A percentile compares a stretch with the other conserved stretches of the same genome.
These are phyloP conservation scores for Ogataea henricii DNA, from an alignment of 805 yeast genomes.

Conservation along the genomic window DNA sequence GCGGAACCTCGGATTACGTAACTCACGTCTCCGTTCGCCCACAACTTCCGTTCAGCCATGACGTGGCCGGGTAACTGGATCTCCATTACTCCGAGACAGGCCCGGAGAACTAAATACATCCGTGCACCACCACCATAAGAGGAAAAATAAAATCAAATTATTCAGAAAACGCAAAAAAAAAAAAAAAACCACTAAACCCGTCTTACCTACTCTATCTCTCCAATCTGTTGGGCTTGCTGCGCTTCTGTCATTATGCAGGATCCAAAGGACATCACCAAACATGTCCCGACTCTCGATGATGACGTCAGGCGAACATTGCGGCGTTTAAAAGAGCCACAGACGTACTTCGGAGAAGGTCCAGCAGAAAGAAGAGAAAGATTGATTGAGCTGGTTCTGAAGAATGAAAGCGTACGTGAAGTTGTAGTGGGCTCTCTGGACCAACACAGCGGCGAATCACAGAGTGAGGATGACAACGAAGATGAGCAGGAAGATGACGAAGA, in stretches of 20 bases:
- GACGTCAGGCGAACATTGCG: constrained; percentile 56
- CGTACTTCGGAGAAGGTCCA: constrained; percentile 58
- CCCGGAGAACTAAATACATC: constrained; percentile 6
- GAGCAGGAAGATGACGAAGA: constrained; percentile 69
- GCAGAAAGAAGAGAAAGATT: constrained; percentile 59
- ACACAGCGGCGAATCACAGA: not conserved
- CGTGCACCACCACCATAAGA: constrained; percentile 11
- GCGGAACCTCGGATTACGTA: constrained; percentile 2
- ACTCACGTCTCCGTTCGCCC: constrained; percentile 15
- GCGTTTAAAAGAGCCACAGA: constrained; percentile 56
- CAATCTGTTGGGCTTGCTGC: too few relatives aligned
- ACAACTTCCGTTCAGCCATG: constrained; percentile 11
- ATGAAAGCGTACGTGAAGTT: constrained; percentile 25
- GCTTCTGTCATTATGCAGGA: not conserved
- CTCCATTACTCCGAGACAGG: constrained; percentile 8
- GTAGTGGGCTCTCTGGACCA: not conserved
- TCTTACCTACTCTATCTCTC: not conserved
- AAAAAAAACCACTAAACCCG: not conserved
- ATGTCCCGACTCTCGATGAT: constrained; percentile 65
- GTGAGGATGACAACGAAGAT: constrained; percentile 10
- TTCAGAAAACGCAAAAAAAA: not conserved
- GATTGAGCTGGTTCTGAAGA: constrained; percentile 42
- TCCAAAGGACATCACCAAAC: constrained; percentile 17
- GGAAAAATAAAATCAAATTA: not conserved
- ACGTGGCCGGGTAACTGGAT: constrained; percentile 1